These are phyloP conservation scores for Tolypocladium tropicale DNA, from an alignment of 2,329 filamentous ascomycete species.

Conservation along the genomic window DNA sequence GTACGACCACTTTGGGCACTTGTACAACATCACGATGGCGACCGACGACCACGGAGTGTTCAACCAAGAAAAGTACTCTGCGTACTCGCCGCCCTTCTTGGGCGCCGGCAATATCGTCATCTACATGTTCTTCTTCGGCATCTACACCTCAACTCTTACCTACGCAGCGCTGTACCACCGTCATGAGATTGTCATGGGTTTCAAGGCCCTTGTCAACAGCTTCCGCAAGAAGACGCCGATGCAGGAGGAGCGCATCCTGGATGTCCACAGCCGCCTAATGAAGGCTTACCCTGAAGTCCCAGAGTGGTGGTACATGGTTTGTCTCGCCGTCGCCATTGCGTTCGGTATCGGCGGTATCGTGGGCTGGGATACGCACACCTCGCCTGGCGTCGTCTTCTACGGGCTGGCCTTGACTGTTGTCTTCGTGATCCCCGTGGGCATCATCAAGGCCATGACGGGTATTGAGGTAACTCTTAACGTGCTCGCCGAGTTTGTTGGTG, in stretches of 20 bases:
- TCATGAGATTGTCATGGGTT: constrained; percentile 37
- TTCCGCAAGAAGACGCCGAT: constrained; percentile 27
- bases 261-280: constrained; percentile 40
- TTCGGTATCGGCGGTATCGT: constrained; percentile 36
- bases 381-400: constrained; percentile 39
- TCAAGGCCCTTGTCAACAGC: constrained; percentile 34
- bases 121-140: constrained; percentile 47
- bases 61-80: constrained; percentile 32
- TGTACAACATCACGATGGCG: constrained; percentile 35
- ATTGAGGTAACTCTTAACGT: constrained; percentile 42
- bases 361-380: constrained; percentile 39
- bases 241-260: constrained; percentile 26
- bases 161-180: constrained; percentile 42
- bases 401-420: constrained; percentile 37
- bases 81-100: constrained; percentile 42
- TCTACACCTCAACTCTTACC: constrained; percentile 40
- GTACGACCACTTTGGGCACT: constrained; percentile 35
- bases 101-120: constrained; percentile 37
- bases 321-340: constrained; percentile 31
- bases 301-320: constrained; percentile 42
- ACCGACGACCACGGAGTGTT: constrained; percentile 34
- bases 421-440: constrained; percentile 41
- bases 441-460: constrained; percentile 43
- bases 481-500: constrained; percentile 42
- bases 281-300: constrained; percentile 35